Evolutionary conservation across 306 rosid species (phyloP), one percentile per base, ranked within the genome.

Genomic region (Rosa chinensis): DNA sequence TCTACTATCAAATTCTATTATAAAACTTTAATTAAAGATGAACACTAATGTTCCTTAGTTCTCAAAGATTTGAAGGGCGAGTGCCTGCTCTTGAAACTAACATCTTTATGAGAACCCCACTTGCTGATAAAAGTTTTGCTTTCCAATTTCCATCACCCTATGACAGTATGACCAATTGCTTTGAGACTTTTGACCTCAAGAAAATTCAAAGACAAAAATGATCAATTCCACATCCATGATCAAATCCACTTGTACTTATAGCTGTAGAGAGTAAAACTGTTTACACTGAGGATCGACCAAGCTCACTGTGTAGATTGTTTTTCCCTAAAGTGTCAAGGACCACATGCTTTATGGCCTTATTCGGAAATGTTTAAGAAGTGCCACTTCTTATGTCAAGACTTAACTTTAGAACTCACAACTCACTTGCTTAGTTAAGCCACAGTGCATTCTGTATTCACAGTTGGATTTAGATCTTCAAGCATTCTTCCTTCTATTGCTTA

Each of bases 311-410:
- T 74, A 84, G 20, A 47, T 78, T 73, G 78, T 70, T 79, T 76
- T 73, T 86, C 75, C 80, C 66, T 50, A 44, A 23, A 84, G 75
- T 64, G 62, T 80, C 49, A 35, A 45, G 88, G 84, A 73, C 89
- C 90, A 85, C 69, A 25, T 72, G 71, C 85, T 88, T 84, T 44
- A 16, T 64, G 23, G 45, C 13, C 72, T 40, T 82, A 72, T 69
- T 64, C 44, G 74, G 70, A 62, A 80, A 75, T 75, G 53, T 69
- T 35, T 35, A 56, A 69, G 72, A 84, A 76, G 80, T 77, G 81
- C 71, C 63, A 63, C 77, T 79, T 49, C 73, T 69, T 82, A 74
- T 76, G 82, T 77, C 66, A 80, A 79, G 70, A 58, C 64, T 62
- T 44, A 32, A 79, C 73, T 77, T 56, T 78, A 78, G 28, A 77